Conservation (phyloP, 2,329 filamentous ascomycete species). For the Ascocoryne sarcoides region DNA sequence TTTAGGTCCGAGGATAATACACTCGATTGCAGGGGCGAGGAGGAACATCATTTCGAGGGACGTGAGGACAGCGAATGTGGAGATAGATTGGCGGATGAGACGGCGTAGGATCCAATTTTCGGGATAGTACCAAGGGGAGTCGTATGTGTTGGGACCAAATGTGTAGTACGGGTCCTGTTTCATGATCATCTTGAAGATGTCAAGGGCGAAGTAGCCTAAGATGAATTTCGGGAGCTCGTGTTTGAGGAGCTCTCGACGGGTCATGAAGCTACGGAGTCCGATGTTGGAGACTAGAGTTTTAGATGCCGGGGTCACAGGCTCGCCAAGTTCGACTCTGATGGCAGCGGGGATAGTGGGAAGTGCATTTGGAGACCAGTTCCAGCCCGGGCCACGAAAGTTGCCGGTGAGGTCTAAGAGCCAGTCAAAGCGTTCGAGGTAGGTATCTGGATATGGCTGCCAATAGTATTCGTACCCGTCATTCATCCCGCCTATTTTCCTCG, state of each 20-base stretch:
- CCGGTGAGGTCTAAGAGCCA: slow-evolving; percentile 49
- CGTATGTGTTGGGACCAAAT: slow-evolving; percentile 37
- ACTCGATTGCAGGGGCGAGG: slow-evolving; percentile 49
- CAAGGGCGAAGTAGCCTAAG: slow-evolving; percentile 56
- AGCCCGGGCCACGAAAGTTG: slow-evolving; percentile 48
- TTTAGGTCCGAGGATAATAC: slow-evolving; percentile 38
- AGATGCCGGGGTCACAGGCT: slow-evolving; percentile 31
- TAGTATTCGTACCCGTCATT: slow-evolving; percentile 36
- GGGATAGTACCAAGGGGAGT: slow-evolving; percentile 37
- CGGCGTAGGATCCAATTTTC: slow-evolving; percentile 38
- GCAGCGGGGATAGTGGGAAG: slow-evolving; percentile 39
- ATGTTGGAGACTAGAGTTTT: slow-evolving; percentile 30
- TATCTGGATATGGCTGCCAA: slow-evolving; percentile 52
- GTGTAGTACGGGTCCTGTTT: slow-evolving; percentile 74
- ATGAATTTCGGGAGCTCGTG: slow-evolving; percentile 39
- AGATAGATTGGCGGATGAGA: slow-evolving; percentile 47
- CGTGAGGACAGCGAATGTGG: slow-evolving; percentile 45
- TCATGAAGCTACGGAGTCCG: slow-evolving; percentile 38
- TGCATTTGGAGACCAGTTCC: slow-evolving; percentile 46
- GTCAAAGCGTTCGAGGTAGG: slow-evolving; percentile 39
- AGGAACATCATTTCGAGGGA: slow-evolving; percentile 54
- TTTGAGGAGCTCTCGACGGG: slow-evolving; percentile 37
- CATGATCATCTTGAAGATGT: slow-evolving; percentile 59
- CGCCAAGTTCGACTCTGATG: slow-evolving; percentile 30
- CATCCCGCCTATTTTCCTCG: slow-evolving; percentile 24